These are phyloP conservation scores for Parasarocladium wereldwijsianum DNA, from an alignment of 2,329 filamentous ascomycete species.

Conservation along the genomic window DNA sequence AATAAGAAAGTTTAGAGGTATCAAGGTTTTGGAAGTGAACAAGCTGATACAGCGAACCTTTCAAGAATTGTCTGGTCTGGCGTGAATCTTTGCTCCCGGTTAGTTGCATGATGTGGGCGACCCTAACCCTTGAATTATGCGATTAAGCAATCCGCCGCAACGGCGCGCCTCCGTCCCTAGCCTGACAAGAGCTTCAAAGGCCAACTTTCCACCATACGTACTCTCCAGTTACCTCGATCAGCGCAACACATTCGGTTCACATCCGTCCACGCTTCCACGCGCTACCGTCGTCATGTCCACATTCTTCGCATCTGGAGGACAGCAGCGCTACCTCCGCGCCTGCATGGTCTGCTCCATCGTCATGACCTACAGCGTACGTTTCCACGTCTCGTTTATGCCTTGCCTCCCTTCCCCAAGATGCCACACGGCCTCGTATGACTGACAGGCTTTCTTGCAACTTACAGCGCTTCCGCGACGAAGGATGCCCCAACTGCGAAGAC, in stretches of 20 bases:
- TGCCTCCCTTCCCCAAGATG: not conserved
- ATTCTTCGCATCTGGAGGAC: constrained; percentile 51
- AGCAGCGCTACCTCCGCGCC: constrained; percentile 78
- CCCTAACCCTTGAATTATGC: too few species aligned
- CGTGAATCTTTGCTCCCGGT: too few species aligned
- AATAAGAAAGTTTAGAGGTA: not conserved
- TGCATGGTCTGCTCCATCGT: constrained; percentile 99
- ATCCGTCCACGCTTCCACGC: constrained; percentile 19
- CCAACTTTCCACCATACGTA: too few species aligned
- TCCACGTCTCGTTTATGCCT: constrained; percentile 4
- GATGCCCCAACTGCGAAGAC: constrained; percentile 93
- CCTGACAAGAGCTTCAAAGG: too few species aligned
- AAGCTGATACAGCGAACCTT: too few species aligned
- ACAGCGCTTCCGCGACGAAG: constrained; percentile 71
- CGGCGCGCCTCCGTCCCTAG: too few species aligned
- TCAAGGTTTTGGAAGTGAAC: too few species aligned
- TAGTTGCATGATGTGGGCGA: too few species aligned
- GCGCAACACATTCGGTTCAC: not conserved
- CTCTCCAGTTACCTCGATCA: too few species aligned
- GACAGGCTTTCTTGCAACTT: not conserved
- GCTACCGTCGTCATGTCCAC: too few species aligned
- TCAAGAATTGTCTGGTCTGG: too few species aligned
- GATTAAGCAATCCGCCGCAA: too few species aligned
- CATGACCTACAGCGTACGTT: constrained; percentile 57
- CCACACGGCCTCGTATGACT: constrained; percentile 1